Base-by-base conservation (phyloP, 148 eudicot species). In the Limonium bicolor region DNA sequence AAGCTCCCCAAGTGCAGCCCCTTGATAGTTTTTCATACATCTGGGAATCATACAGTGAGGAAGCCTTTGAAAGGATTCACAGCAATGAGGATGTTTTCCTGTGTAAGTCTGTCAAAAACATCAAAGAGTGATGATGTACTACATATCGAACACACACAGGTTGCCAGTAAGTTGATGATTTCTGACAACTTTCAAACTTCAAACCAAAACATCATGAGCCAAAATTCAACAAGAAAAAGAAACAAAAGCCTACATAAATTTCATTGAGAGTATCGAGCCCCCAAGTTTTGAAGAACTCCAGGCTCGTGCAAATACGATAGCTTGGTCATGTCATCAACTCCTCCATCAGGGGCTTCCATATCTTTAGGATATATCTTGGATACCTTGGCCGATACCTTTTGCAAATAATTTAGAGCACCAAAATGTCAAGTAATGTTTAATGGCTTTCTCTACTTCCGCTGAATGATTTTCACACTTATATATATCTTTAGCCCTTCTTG, bases 261-360 rank as follows among this genome's bases (percentile, higher is more conserved):
- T 82, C 90, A 46, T 87, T 82, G 20, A 73, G 80, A 20, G 65
- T 78, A 87, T 67, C 96, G 72, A 29, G 77, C 55, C 15, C 70
- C 59, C 64, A 87, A 61, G 64, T 87, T 87, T 63, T 76, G 86
- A 48, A 87, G 58, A 62, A 87, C 94, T 58, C 86, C 96, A 25
- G 96, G 96, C 59, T 87, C 96, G 35, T 87, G 90, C 71, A 87
- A 59, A 68, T 87, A 87, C 38, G 94, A 79, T 48, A 87, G 66
- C 51, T 76, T 87, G 32, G 94, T 87, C 96, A 87, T 87, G 76
- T 87, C 96, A 79, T 87, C 96, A 51, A 76, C 94, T 46, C 96
- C 96, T 34, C 82, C 80, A 62, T 67, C 73, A 45, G 94, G 96
- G 51, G 96, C 94, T 56, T 87, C 96, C 63, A 67, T 56, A 56